Conservation (phyloP, 2,329 filamentous ascomycete species). For the Talaromyces sp. region DNA sequence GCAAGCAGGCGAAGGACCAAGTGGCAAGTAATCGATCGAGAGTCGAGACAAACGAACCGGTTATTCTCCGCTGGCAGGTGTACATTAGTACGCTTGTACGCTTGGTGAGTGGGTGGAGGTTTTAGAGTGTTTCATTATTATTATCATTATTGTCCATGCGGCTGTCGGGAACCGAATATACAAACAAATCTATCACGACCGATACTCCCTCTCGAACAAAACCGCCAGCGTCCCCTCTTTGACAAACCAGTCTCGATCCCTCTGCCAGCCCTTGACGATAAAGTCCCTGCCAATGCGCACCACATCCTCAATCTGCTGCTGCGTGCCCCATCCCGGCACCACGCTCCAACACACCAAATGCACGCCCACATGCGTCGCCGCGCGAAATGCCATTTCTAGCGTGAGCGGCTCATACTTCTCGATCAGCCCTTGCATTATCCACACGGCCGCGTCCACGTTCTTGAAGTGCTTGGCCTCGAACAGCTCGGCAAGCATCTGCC, state of each 20-base stretch:
- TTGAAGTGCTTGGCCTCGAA: conserved; percentile 6
- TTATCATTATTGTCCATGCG: not conserved
- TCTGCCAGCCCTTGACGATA: conserved; percentile 2
- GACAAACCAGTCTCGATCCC: conserved; percentile 7
- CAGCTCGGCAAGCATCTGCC: conserved; percentile 7
- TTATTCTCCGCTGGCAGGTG: too few species aligned
- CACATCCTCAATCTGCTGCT: not conserved
- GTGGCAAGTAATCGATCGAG: too few species aligned
- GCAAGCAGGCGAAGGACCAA: too few species aligned
- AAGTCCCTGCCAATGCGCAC: conserved; percentile 4
- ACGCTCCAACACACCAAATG: conserved; percentile 9
- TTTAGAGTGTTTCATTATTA: not conserved
- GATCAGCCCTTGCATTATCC: conserved; percentile 3
- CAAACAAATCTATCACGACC: not conserved
- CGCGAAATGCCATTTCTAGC: conserved; percentile 1
- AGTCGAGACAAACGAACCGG: too few species aligned
- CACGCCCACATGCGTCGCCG: conserved; percentile 8
- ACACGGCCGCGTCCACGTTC: not conserved
- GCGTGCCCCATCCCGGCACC: conserved; percentile 3
- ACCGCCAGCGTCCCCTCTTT: not conserved
- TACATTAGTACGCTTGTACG: too few species aligned
- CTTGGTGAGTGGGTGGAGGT: too few species aligned
- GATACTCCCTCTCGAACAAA: not conserved
- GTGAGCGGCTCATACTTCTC: not conserved
- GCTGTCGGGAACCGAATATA: not conserved